phyloP scores from a whole-genome alignment of 768 basidiomycete species.

The Daedaleopsis nitida region DNA sequence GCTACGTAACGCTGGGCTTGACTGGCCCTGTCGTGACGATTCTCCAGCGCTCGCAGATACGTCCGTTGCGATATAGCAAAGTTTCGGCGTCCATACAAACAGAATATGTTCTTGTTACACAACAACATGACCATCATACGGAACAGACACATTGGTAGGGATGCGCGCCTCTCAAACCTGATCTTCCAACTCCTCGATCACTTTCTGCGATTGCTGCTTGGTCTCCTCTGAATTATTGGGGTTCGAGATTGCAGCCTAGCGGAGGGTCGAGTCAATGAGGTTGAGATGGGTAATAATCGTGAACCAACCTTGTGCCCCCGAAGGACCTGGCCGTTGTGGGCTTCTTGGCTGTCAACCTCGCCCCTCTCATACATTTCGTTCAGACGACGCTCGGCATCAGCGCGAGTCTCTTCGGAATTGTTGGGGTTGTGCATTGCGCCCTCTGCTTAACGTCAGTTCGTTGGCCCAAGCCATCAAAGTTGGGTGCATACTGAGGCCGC shows the following conservation, averaged over 20 bases:
- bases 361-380: conserved; percentile 11
- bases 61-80: too few species aligned
- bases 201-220: conserved; percentile 24
- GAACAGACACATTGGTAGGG: too few species aligned
- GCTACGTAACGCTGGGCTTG: too few species aligned
- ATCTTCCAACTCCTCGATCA: conserved; percentile 11
- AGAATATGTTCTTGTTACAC: too few species aligned
- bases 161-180: neutral
- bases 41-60: too few species aligned
- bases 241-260: conserved; percentile 25
- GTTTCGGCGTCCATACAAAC: too few species aligned
- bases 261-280: too few species aligned
- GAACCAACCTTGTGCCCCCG: conserved; percentile 16
- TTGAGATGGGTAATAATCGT: too few species aligned
- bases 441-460: too few species aligned
- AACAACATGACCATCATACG: neutral
- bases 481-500: conserved; percentile 14
- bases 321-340: conserved; percentile 13
- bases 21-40: too few species aligned
- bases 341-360: conserved; percentile 8
- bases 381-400: conserved; percentile 7
- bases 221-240: conserved; percentile 17
- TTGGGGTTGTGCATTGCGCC: conserved; percentile 12
- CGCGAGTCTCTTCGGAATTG: conserved; percentile 15
- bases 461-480: too few species aligned